Percentiles rank a stretch among this genome's conserved stretches.
Evolutionary conservation across 2,329 filamentous ascomycete genomes (phyloP).

Genomic region (Diplodia mutila): DNA sequence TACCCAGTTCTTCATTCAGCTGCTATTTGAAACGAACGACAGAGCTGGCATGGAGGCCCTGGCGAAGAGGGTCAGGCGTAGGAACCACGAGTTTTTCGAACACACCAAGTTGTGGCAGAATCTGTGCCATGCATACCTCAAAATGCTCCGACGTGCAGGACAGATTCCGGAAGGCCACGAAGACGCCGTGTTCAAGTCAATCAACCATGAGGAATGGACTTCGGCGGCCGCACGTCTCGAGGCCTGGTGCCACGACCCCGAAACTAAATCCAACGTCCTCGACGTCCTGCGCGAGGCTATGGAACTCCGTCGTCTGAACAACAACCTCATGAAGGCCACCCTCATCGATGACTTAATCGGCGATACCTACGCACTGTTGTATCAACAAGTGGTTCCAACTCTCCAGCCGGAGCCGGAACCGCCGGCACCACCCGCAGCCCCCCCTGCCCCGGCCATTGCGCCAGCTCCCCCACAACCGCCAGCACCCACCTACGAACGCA

Average conservation of each 20-base stretch:
- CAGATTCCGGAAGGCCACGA: slow-evolving; percentile 64
- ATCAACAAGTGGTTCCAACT: slow-evolving; percentile 65
- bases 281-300: slow-evolving; percentile 68
- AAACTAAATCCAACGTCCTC: slow-evolving; percentile 54
- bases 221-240: slow-evolving; percentile 63
- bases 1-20: slow-evolving; percentile 75
- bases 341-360: slow-evolving; percentile 92
- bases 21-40: slow-evolving; percentile 76
- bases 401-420: slow-evolving; percentile 55
- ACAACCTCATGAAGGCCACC: slow-evolving; percentile 80
- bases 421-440: slow-evolving; percentile 8
- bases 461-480: slow-evolving; percentile 16
- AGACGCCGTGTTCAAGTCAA: slow-evolving; percentile 65
- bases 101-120: slow-evolving; percentile 67
- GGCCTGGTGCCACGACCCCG: slow-evolving; percentile 58
- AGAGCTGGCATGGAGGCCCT: slow-evolving; percentile 76
- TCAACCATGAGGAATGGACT: slow-evolving; percentile 68
- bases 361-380: slow-evolving; percentile 82
- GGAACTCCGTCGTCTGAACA: slow-evolving; percentile 79
- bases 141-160: slow-evolving; percentile 61
- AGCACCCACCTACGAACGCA: not conserved
- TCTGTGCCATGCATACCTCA: slow-evolving; percentile 61
- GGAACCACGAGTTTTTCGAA: slow-evolving; percentile 73
- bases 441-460: slow-evolving; percentile 28
- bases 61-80: slow-evolving; percentile 77